Percentiles rank a stretch among this genome's conserved stretches.
Evolutionary conservation across 345 rosid genomes (phyloP).

Genomic region (Trapa incisa): DNA sequence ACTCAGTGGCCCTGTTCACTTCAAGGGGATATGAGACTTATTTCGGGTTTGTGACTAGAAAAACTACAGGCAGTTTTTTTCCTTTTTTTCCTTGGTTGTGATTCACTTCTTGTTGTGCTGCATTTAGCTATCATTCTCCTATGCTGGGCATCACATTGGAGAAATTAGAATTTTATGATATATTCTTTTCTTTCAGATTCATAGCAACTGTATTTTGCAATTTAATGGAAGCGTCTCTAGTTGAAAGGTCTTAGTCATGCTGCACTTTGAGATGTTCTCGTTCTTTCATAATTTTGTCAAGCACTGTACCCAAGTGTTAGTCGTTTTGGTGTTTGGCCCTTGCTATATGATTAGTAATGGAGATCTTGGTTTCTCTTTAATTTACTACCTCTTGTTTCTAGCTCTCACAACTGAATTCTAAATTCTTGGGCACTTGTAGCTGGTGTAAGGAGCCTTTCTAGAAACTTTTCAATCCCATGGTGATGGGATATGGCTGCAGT

Average conservation of each 20-base stretch:
- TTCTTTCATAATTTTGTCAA: not conserved
- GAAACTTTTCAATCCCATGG: not conserved
- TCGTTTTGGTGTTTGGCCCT: not conserved
- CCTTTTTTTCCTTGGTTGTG: not conserved
- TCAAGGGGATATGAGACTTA: slow-evolving; percentile 73
- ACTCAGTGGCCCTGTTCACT: slow-evolving; percentile 47
- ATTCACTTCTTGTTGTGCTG: not conserved
- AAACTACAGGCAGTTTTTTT: not conserved
- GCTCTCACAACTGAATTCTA: not conserved
- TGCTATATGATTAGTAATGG: not conserved
- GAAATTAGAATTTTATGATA: not conserved
- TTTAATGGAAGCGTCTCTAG: not conserved
- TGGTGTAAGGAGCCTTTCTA: not conserved
- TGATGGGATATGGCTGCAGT: not conserved
- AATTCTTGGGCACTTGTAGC: not conserved
- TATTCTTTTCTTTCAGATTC: not conserved
- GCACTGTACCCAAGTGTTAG: not conserved
- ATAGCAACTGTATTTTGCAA: not conserved
- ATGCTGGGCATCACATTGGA: not conserved
- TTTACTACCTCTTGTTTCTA: not conserved
- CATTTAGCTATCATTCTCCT: not conserved
- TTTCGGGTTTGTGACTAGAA: slow-evolving; percentile 33
- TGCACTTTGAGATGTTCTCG: not conserved
- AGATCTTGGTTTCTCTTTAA: not conserved
- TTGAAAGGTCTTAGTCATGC: not conserved